Evolutionary conservation across 805 yeast genomes (phyloP).

Genomic region (Sugiyamaella mastotermitis): DNA sequence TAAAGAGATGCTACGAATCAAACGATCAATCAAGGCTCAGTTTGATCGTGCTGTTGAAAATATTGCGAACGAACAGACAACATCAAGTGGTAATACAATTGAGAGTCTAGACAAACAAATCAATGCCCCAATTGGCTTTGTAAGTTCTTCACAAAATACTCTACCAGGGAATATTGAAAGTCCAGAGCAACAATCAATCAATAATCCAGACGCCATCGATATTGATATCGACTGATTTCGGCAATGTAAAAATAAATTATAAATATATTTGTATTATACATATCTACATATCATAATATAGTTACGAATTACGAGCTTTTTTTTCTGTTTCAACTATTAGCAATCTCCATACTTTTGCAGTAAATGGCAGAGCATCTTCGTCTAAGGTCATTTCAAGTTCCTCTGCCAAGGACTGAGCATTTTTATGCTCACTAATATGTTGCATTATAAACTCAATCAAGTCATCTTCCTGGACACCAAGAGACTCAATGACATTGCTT

Average conservation of each 20-base stretch:
- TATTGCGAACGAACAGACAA: conserved; percentile 12
- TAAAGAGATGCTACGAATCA: conserved; percentile 64
- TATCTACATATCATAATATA: background rate
- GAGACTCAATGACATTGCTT: conserved; percentile 24
- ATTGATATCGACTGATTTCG: background rate
- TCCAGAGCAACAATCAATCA: background rate
- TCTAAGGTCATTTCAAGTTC: conserved; percentile 35
- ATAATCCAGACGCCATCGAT: conserved; percentile 22
- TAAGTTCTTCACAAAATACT: conserved; percentile 11
- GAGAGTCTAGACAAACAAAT: conserved; percentile 9
- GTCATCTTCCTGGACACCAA: conserved; percentile 30
- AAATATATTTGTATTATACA: background rate
- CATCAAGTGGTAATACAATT: conserved; percentile 7
- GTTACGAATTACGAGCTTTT: conserved; percentile 7
- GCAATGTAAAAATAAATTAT: too few species aligned
- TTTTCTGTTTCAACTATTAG: conserved; percentile 22
- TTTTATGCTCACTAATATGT: conserved; percentile 21
- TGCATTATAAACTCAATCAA: conserved; percentile 26
- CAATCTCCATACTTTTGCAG: conserved; percentile 22
- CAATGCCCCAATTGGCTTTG: conserved; percentile 22
- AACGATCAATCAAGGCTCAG: conserved; percentile 36
- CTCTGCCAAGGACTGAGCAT: conserved; percentile 22
- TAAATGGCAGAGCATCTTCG: conserved; percentile 36
- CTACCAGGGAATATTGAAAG: background rate
- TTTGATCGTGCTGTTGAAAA: conserved; percentile 12